Base-by-base conservation (phyloP, 163 green algal genomes). In the Chlamydomonas reinhardtii region DNA sequence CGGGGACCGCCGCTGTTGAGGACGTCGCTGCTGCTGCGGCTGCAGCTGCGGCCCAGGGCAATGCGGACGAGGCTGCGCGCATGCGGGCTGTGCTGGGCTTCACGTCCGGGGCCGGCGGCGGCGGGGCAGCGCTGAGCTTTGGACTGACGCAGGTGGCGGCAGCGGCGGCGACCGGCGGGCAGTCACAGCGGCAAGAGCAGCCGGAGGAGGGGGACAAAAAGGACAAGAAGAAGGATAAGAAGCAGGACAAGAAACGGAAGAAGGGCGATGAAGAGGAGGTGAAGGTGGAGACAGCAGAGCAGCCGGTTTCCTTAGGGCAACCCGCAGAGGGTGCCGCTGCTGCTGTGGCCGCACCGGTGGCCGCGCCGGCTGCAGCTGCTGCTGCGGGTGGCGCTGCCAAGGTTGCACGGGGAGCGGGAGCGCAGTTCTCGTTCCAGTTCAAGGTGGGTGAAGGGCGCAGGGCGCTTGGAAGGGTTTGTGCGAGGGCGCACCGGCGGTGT, bases 81-180 rank as follows among this genome's bases (percentile, higher is more conserved):
- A 93, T 95, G 2, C 76, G 92, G 39, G 43, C 79, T 5, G 84
- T 94, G 35, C 88, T 95, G 43, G 92, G 92, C 14, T 94, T 94
- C 48, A 65, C 77, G 8, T 24, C 74, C 0, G 59, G 29, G 6
- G 43, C 29, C 4, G 65, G 27, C 22, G 65, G 6, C 20, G 37
- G 4, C 20, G 43, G 66, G 0, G 66, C 16, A 8, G 39, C 8
- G 6, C 19, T 52, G 20, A 39, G 69, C 48, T 56, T 56, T 56
- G 48, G 48, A 61, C 52, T 24, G 22, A 31, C 43, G 66, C 12
- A 32, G 34, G 56, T 64, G 76, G 73, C 72, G 24, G 77, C 69
- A 48, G 64, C 71, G 39, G 62, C 73, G 48, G 77, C 82, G 59
- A 69, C 71, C 64, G 61, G 43, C 32, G 72, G 65, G n/a, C 34